Evolutionary conservation across 2,329 filamentous ascomycete genomes (phyloP), one percentile per base, ranked within the genome.

Genomic region (Coniochaeta pulveracea): DNA sequence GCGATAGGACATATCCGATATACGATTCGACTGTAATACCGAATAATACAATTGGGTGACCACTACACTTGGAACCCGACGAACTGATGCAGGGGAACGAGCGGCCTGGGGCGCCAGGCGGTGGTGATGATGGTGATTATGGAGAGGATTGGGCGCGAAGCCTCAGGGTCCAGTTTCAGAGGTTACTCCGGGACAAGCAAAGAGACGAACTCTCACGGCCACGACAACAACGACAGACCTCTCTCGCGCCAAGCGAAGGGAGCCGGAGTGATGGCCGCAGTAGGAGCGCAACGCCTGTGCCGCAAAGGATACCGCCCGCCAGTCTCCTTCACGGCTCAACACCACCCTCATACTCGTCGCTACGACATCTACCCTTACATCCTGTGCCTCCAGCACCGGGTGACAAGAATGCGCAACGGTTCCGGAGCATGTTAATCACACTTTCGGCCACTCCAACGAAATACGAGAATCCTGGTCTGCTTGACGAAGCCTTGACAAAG

Each of bases 391-490:
- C 91, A 6, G 66, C 73, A 23, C 50, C 64, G 8, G 53, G 59
- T 48, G 82, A 89, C 54, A 60, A 69, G 35, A 65, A 71, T 14
- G 82, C 80, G 1, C 67, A 82, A 40, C 84, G 83, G 46, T 86
- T 88, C 47, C 72, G 81, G 46, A 93, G 81, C 57, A 72, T 93
- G 40, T 70, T 96, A 27, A 72, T 93, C 43, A 85, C 84, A 14
- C 61, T 96, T 14, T 94, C 89, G 11, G 70, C 82, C 38, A 94
- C 86, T 28, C 91, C 91, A 12, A 82, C 80, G 14, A 91, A 89
- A 54, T 98, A 93, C 62, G 91, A 98, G 58, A 96, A 98, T 56
- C 89, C 91, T 0, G 91, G 91, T 22, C 63, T 96, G 9, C 64
- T 98, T 34, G 91, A 98, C 52, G 89, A 96, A 55, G 91, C 89